Percentiles rank a stretch among this genome's conserved stretches.
phyloP scores from a whole-genome alignment of 2,329 filamentous ascomycete genomes.

The Arthroderma uncinatum region DNA sequence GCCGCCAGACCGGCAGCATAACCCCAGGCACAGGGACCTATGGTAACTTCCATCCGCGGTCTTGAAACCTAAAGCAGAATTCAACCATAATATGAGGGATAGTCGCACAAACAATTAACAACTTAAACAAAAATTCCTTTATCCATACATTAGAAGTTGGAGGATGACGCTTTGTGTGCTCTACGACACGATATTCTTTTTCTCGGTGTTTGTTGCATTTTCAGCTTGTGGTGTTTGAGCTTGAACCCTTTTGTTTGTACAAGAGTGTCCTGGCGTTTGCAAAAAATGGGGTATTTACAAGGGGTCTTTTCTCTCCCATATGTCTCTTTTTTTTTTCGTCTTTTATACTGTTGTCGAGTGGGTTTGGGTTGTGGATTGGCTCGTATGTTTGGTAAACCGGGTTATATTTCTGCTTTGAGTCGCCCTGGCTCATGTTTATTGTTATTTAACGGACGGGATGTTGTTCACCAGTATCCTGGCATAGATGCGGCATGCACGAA shows the following conservation, averaged over 20 bases:
- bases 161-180: neutral
- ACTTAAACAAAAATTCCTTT: neutral
- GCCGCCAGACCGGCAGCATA: conserved; percentile 45
- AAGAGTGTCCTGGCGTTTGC: conserved; percentile 4
- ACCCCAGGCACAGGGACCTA: conserved; percentile 69
- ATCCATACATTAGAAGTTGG: neutral
- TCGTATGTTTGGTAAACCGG: neutral
- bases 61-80: neutral
- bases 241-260: neutral
- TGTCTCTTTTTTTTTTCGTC: neutral
- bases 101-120: neutral
- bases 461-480: neutral
- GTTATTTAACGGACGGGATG: neutral
- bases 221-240: neutral
- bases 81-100: conserved; percentile 1
- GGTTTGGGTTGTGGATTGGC: neutral
- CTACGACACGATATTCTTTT: conserved; percentile 1
- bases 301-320: neutral
- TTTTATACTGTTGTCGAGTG: conserved; percentile 1
- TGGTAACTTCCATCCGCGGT: conserved; percentile 6
- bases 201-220: conserved; percentile 4
- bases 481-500: neutral
- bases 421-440: neutral
- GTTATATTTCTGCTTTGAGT: neutral
- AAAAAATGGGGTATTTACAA: conserved; percentile 1